These are phyloP conservation scores for Carnegiea gigantea DNA, from an alignment of 179 eudicot species.

Conservation along the genomic window DNA sequence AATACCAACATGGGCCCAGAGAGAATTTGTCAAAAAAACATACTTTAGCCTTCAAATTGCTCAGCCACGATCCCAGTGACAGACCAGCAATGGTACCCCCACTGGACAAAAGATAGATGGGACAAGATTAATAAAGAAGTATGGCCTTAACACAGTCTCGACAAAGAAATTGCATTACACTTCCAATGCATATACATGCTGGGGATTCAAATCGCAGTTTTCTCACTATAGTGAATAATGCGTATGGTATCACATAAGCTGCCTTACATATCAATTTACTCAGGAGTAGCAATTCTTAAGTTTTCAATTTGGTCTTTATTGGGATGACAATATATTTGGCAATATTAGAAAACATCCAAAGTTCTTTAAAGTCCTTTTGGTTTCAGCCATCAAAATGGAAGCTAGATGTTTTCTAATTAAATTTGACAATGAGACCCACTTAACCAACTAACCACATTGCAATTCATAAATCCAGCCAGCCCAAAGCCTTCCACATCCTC, in stretches of 20 bases:
- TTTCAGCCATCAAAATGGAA: background rate
- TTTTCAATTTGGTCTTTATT: background rate
- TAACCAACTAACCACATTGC: background rate
- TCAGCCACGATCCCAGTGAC: constrained; percentile 73
- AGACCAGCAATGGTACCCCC: constrained; percentile 96
- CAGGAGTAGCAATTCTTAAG: background rate
- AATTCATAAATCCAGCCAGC: background rate
- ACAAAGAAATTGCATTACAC: too few species aligned
- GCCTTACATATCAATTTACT: background rate
- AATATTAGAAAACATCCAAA: background rate
- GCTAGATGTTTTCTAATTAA: background rate
- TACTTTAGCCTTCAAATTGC: constrained; percentile 85
- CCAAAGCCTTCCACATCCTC: background rate
- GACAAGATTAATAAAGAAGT: constrained; percentile 13
- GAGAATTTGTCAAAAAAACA: constrained; percentile 11
- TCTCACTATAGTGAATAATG: too few species aligned
- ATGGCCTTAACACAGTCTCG: background rate
- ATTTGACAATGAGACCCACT: background rate
- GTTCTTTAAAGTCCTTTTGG: background rate
- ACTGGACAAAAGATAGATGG: constrained; percentile 33
- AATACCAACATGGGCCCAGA: constrained; percentile 5
- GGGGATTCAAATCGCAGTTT: background rate
- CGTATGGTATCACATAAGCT: background rate
- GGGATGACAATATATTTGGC: background rate
- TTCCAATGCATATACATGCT: too few species aligned